Evolutionary conservation across 768 basidiomycete genomes (phyloP), one percentile per base, ranked within the genome.

Genomic region (Suillus placidus): DNA sequence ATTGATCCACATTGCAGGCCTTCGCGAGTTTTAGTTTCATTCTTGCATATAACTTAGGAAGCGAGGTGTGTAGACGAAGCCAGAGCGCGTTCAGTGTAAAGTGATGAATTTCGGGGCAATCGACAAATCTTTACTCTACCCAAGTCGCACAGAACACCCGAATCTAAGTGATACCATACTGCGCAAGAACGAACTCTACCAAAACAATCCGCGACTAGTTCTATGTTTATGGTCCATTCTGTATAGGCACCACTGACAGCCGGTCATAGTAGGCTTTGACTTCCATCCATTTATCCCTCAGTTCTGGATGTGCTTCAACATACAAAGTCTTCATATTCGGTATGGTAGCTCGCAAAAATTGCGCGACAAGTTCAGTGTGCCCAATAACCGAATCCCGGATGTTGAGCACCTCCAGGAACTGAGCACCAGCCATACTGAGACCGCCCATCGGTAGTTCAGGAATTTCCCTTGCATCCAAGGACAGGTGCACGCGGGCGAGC

Each of bases 211-310:
- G 3, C 9, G 26, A 10, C 38, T 12, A 32, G 9, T 34, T 54
- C 30, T 34, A 34, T 12, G 16, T 40, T 18, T 58, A 57, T 5
- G 14, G 34, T 4, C n/a, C 40, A 55, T 35, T 34, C 26, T 40
- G 9, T 2, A 20, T 6, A 12, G 40, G 40, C 26, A 12, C 18
- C 9, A 60, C 8, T 42, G 18, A 10, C 30, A 60, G 40, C 18
- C 10, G 40, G 20, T 60, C 58, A 32, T 60, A 60, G 18, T 42
- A 42, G 6, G 58, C 58, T 20, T 63, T 58, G 26, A 63, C 62
- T 16, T 56, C 73, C 47, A 70, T 67, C 74, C 74, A 75, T 26
- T 66, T 77, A n/a, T 56, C 68, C 74, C 72, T 75, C 61, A 73
- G 68, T 18, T 75, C 75, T 66, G 73, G 51, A 30, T 69, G 67